Percentiles rank a stretch among this genome's conserved stretches.
phyloP scores from a whole-genome alignment of 192 early-diverging fungal genomes.

The Backusella psychrophila region DNA sequence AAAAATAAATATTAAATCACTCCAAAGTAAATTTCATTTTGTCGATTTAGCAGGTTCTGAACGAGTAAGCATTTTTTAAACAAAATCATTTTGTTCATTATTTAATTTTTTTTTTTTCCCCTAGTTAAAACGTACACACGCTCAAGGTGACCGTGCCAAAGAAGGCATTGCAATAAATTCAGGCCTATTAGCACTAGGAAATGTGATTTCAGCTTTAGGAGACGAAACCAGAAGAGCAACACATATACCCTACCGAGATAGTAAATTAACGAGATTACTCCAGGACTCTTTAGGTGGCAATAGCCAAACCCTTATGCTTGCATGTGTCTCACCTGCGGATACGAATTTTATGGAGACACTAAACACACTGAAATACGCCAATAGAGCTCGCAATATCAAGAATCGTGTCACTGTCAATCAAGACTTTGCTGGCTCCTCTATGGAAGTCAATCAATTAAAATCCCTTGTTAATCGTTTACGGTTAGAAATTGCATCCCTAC shows the following conservation, averaged over 20 bases:
- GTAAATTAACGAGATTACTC: conserved; percentile 94
- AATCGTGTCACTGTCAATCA: conserved; percentile 52
- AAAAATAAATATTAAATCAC: conserved; percentile 16
- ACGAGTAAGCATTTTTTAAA: conserved; percentile 42
- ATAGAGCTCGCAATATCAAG: conserved; percentile 92
- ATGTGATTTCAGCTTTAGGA: conserved; percentile 93
- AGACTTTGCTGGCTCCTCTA: conserved; percentile 42
- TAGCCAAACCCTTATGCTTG: conserved; percentile 89
- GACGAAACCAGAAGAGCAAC: conserved; percentile 61
- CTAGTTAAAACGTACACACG: conserved; percentile 85
- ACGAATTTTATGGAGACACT: conserved; percentile 85
- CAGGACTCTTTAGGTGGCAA: conserved; percentile 97
- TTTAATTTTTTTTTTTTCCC: neutral
- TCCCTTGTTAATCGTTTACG: conserved; percentile 50
- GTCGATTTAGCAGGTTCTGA: conserved; percentile 98
- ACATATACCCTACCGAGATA: conserved; percentile 95
- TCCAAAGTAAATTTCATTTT: conserved; percentile 87
- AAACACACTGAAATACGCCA: conserved; percentile 95
- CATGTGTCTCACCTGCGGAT: conserved; percentile 88
- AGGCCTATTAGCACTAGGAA: conserved; percentile 90
- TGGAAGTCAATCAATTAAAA: conserved; percentile 55
- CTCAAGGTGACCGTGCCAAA: conserved; percentile 89
- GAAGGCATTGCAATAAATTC: conserved; percentile 98
- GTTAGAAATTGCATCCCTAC: conserved; percentile 46
- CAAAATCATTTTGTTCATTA: neutral